Conservation (phyloP, 306 rosid species). For the Ceratonia siliqua region DNA sequence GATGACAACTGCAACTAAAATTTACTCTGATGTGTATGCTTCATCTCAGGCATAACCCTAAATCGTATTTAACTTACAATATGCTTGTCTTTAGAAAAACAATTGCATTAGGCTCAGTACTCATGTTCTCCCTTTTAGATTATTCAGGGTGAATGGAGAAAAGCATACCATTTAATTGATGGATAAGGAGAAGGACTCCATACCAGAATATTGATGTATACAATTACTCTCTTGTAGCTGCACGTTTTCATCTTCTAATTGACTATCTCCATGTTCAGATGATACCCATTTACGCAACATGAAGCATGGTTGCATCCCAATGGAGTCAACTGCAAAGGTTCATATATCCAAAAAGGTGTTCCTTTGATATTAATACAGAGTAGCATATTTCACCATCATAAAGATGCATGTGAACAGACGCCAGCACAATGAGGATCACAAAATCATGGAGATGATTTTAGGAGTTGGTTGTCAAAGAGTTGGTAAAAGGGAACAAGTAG, state of each 20-base stretch:
- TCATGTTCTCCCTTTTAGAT: not conserved
- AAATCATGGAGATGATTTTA: not conserved
- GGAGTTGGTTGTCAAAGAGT: not conserved
- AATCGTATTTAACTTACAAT: conserved; percentile 18
- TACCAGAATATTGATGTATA: conserved; percentile 44
- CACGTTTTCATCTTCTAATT: conserved; percentile 34
- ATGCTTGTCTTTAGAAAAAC: not conserved
- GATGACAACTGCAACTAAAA: not conserved
- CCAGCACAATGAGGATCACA: not conserved
- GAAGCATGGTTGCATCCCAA: conserved; percentile 43
- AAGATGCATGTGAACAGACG: conserved; percentile 25
- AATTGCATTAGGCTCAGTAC: not conserved
- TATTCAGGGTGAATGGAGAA: conserved; percentile 1
- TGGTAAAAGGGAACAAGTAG: not conserved
- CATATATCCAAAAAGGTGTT: conserved; percentile 25
- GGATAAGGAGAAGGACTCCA: conserved; percentile 20
- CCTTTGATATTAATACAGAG: conserved; percentile 2
- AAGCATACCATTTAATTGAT: conserved; percentile 13
- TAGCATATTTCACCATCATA: not conserved
- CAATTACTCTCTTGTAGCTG: conserved; percentile 49
- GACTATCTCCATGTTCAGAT: conserved; percentile 36
- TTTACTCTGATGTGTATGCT: conserved; percentile 19
- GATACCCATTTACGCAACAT: conserved; percentile 72
- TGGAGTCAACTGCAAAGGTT: conserved; percentile 30
- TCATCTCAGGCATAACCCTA: conserved; percentile 10